phyloP scores from a whole-genome alignment of 2,329 filamentous ascomycete genomes.

The Xylariaceae sp. region DNA sequence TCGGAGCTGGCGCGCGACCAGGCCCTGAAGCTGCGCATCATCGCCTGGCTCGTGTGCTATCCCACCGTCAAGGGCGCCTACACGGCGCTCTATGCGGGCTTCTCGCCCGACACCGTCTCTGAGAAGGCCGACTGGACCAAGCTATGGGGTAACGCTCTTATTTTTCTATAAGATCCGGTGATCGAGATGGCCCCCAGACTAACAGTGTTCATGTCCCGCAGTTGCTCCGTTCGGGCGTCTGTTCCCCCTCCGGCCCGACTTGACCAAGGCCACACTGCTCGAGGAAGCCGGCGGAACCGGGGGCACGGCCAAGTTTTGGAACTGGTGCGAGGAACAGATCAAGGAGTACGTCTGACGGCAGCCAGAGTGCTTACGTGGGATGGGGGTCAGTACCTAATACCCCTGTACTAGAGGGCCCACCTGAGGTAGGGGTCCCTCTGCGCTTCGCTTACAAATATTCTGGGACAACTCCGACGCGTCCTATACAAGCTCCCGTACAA shows the following conservation, averaged over 20 bases:
- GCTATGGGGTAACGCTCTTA: slow-evolving; percentile 17
- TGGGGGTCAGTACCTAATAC: too few species aligned
- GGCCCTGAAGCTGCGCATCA: slow-evolving; percentile 1
- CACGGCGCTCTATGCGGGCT: slow-evolving; percentile 31
- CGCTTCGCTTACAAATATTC: too few species aligned
- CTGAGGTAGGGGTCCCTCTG: too few species aligned
- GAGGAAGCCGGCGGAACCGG: slow-evolving; percentile 31
- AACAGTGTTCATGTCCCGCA: slow-evolving; percentile 5
- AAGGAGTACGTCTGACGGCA: too few species aligned
- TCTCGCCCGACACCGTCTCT: slow-evolving; percentile 28
- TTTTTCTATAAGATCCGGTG: not conserved
- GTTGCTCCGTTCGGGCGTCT: slow-evolving; percentile 39
- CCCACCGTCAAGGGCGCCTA: slow-evolving; percentile 27
- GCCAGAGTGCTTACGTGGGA: too few species aligned
- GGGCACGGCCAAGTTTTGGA: slow-evolving; percentile 32
- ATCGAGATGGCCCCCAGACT: not conserved
- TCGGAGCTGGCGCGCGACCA: slow-evolving; percentile 18
- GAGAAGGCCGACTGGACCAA: slow-evolving; percentile 17
- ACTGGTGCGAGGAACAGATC: slow-evolving; percentile 34
- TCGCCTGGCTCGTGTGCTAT: slow-evolving; percentile 7
- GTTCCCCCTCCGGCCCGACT: slow-evolving; percentile 23
- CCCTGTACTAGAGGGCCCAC: too few species aligned
- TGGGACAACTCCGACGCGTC: too few species aligned
- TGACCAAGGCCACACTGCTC: slow-evolving; percentile 21
- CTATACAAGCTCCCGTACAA: too few species aligned